A percentile compares a stretch with the other conserved stretches of the same genome.
Conservation (phyloP, 495 filamentous ascomycete genomes). For the Rusavskia elegans region DNA sequence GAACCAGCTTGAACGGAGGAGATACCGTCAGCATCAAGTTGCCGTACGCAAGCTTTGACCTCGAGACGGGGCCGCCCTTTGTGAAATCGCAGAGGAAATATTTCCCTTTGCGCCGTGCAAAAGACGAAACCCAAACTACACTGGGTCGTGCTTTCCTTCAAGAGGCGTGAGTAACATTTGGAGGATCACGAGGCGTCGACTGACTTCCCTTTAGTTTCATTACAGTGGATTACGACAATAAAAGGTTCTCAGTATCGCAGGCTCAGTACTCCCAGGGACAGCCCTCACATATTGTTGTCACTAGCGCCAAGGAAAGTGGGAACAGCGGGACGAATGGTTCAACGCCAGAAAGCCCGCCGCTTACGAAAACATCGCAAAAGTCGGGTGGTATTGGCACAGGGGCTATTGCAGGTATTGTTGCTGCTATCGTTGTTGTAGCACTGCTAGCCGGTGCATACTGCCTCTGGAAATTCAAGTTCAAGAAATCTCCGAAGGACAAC, state of each 20-base stretch:
- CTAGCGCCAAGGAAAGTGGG: not conserved
- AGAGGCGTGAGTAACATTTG: slow-evolving; percentile 22
- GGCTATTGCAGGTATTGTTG: slow-evolving; percentile 1
- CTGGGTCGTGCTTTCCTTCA: slow-evolving; percentile 40
- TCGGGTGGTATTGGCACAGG: not conserved
- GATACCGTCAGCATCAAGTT: slow-evolving; percentile 29
- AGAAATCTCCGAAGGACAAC: not conserved
- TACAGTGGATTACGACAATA: slow-evolving; percentile 10
- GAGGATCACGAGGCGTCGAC: not conserved
- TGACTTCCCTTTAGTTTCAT: slow-evolving; percentile 6
- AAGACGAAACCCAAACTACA: slow-evolving; percentile 33
- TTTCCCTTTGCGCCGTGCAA: slow-evolving; percentile 34
- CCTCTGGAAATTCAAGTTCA: not conserved
- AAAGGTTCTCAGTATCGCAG: slow-evolving; percentile 11
- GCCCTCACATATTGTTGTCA: not conserved
- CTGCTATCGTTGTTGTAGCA: not conserved
- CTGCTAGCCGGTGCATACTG: not conserved
- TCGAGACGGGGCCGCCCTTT: slow-evolving; percentile 23
- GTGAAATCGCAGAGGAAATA: slow-evolving; percentile 20
- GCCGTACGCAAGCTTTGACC: slow-evolving; percentile 38
- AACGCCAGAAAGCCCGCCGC: not conserved
- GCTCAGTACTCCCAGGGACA: slow-evolving; percentile 1
- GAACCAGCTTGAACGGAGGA: slow-evolving; percentile 20
- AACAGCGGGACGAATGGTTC: not conserved
- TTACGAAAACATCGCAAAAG: not conserved